These are phyloP conservation scores for Aegilops sharonensis DNA, from an alignment of 176 grass and related monocot species.

Conservation along the genomic window DNA sequence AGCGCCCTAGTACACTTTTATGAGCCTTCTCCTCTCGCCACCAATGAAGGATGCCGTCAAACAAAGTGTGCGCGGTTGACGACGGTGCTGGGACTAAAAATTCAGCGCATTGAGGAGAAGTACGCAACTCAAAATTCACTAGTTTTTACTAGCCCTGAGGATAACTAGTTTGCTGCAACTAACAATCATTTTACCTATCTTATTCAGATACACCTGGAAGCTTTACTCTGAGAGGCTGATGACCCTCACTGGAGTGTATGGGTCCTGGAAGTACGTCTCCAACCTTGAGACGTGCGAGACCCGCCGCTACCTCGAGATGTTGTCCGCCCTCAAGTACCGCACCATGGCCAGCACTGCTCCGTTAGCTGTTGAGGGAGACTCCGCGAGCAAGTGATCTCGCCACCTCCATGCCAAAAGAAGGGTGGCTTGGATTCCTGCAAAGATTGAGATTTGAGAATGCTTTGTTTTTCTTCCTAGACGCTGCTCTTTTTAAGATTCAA, in stretches of 20 bases:
- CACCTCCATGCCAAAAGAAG: no score
- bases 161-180: background rate
- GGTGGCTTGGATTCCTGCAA: no score
- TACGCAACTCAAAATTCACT: constrained; percentile 30
- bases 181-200: background rate
- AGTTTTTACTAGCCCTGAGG: background rate
- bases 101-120: constrained; percentile 97
- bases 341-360: constrained; percentile 88
- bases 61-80: no score
- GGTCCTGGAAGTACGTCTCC: constrained; percentile 99
- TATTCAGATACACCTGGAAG: constrained; percentile 24
- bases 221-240: constrained; percentile 98
- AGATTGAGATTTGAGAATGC: no score
- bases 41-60: no score
- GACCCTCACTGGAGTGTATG: constrained; percentile 91
- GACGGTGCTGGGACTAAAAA: no score
- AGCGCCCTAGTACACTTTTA: no score
- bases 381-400: no score
- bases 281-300: constrained; percentile 96
- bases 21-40: no score
- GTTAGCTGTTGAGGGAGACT: constrained; percentile 58
- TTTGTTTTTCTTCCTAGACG: no score
- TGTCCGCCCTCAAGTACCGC: constrained; percentile 98
- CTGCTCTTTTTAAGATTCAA: no score
- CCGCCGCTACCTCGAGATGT: constrained; percentile 96